phyloP scores from a whole-genome alignment of 306 rosid genomes.

The Potentilla sterilis region DNA sequence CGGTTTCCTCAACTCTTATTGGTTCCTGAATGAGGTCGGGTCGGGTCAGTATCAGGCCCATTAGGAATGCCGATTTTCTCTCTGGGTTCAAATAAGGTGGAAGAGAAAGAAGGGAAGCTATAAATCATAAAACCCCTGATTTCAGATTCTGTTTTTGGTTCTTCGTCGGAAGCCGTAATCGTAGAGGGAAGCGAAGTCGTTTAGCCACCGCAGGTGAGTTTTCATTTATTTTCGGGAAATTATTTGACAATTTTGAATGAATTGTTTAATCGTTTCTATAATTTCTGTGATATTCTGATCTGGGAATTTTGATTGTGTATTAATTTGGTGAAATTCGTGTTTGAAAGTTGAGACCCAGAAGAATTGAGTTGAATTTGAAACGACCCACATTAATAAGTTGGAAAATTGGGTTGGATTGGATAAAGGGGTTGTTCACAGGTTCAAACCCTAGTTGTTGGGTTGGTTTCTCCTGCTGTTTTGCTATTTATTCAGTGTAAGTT shows the following conservation, averaged over 20 bases:
- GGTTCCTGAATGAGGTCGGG: not conserved
- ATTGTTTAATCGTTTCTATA: not conserved
- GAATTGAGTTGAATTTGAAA: not conserved
- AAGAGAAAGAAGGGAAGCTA: too few species aligned
- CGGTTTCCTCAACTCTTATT: not conserved
- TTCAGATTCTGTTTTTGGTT: not conserved
- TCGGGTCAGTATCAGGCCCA: slow-evolving; percentile 4
- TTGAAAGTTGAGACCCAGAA: not conserved
- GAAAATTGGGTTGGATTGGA: not conserved
- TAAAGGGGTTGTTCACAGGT: not conserved
- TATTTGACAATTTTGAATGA: not conserved
- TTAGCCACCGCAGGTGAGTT: not conserved
- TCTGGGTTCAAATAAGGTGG: too few species aligned
- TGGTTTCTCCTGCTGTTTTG: not conserved
- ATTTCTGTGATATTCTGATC: not conserved
- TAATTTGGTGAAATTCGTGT: not conserved
- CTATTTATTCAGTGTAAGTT: not conserved
- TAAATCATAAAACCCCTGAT: not conserved
- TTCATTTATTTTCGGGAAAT: not conserved
- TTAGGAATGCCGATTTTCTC: not conserved
- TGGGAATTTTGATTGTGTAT: not conserved
- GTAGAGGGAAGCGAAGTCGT: not conserved
- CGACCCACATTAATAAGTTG: not conserved
- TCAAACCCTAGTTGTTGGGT: not conserved
- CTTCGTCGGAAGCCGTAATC: not conserved